Conservation (phyloP, 2,329 filamentous ascomycete species). For the Lithohypha guttulata region DNA sequence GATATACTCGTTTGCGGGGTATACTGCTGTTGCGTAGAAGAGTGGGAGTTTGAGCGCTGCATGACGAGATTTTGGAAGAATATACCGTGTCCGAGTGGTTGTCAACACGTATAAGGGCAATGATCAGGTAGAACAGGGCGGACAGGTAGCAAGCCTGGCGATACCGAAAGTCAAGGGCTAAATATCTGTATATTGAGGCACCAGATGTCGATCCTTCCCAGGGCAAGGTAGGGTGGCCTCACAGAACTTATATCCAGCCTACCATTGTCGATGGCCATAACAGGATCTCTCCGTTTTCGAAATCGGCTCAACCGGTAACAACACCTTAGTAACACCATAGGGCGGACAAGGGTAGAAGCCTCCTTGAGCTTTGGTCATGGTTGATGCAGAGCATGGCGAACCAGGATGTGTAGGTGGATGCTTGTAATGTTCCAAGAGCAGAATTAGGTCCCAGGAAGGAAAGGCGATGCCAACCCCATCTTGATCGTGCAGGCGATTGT, state of each 20-base stretch:
- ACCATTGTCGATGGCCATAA: background rate
- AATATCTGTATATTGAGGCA: background rate
- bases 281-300: background rate
- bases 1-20: slow-evolving; percentile 14
- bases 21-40: slow-evolving; percentile 13
- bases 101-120: background rate
- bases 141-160: background rate
- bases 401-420: slow-evolving; percentile 2
- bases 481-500: too few species aligned
- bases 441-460: too few species aligned
- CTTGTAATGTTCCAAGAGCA: too few species aligned
- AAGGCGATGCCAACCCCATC: too few species aligned
- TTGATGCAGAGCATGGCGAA: slow-evolving; percentile 5
- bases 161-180: background rate
- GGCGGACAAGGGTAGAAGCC: background rate
- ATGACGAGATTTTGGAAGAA: slow-evolving; percentile 4
- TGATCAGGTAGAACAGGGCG: background rate
- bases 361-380: background rate
- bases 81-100: background rate
- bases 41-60: slow-evolving; percentile 21
- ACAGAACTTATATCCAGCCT: slow-evolving; percentile 6
- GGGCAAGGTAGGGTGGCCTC: slow-evolving; percentile 1
- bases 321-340: background rate
- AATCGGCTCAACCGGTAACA: slow-evolving; percentile 1
- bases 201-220: background rate